A percentile compares a stretch with the other conserved stretches of the same genome.
Evolutionary conservation across 169 alveolate genomes (phyloP).

Genomic region (Eimeria zaria): DNA sequence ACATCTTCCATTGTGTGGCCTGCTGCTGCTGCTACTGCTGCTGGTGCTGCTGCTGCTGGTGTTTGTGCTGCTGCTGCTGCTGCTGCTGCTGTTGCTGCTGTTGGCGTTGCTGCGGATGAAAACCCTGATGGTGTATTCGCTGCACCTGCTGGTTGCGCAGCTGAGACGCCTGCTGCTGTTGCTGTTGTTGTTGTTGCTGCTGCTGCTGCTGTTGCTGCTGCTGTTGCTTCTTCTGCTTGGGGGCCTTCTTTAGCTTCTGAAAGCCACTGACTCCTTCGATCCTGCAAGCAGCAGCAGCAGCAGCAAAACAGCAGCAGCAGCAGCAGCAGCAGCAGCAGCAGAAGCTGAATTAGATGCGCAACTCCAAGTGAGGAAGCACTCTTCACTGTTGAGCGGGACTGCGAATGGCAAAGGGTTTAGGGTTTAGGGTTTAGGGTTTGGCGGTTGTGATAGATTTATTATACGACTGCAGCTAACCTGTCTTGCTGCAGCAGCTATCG

Average conservation of each 20-base stretch:
- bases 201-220: not conserved
- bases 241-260: not conserved
- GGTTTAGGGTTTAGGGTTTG: conserved; percentile 5
- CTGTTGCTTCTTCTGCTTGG: not conserved
- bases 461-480: not conserved
- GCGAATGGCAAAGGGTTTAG: not conserved
- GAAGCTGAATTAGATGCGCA: not conserved
- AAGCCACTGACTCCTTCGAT: not conserved
- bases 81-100: not conserved
- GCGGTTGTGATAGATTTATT: not conserved
- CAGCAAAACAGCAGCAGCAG: not conserved
- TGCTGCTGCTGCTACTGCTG: not conserved
- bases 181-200: not conserved
- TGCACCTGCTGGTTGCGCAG: not conserved
- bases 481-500: not conserved
- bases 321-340: not conserved
- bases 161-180: not conserved
- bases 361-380: too few relatives aligned
- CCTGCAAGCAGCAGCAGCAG: too few relatives aligned
- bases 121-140: not conserved
- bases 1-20: not conserved
- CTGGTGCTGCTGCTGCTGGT: too few relatives aligned
- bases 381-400: not conserved
- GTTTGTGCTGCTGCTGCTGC: not conserved
- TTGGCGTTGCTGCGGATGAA: too few relatives aligned